A percentile compares a stretch with the other conserved stretches of the same genome.
phyloP scores from a whole-genome alignment of 352 stramenopile species.

The Globisporangium orthogonon region DNA sequence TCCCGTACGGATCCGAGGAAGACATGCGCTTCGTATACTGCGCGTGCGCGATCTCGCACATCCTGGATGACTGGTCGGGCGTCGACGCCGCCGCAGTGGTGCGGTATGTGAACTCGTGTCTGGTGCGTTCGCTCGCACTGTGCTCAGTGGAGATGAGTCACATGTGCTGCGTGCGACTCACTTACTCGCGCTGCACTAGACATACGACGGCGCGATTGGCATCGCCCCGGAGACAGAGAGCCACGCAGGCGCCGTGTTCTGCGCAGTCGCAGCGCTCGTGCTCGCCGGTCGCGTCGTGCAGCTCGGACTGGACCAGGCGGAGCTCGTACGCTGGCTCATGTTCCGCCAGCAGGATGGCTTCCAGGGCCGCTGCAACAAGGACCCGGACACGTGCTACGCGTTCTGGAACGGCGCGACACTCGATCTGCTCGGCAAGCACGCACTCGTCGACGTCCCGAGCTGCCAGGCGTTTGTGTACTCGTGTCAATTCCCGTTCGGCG shows the following conservation, averaged over 20 bases:
- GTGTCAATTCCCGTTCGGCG: constrained; percentile 82
- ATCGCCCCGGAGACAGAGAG: constrained; percentile 56
- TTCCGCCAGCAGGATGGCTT: constrained; percentile 84
- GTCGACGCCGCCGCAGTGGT: constrained; percentile 59
- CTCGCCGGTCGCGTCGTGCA: constrained; percentile 66
- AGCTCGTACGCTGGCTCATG: constrained; percentile 77
- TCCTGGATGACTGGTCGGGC: constrained; percentile 83
- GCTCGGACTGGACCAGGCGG: constrained; percentile 51
- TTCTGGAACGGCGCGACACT: constrained; percentile 92
- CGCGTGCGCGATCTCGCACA: constrained; percentile 82
- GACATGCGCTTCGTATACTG: constrained; percentile 89
- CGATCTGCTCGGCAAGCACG: constrained; percentile 67
- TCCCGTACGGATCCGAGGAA: constrained; percentile 69
- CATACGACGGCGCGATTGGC: constrained; percentile 79
- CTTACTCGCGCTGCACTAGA: constrained; percentile 21
- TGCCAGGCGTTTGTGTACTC: constrained; percentile 76
- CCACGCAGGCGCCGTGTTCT: constrained; percentile 71
- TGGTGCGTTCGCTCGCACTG: constrained; percentile 32
- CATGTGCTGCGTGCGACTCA: not conserved
- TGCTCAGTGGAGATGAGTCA: not conserved
- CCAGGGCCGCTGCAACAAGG: constrained; percentile 89
- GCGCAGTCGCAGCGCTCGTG: constrained; percentile 63
- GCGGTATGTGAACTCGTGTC: constrained; percentile 77
- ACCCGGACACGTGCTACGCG: constrained; percentile 86
- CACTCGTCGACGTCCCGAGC: constrained; percentile 64